These are phyloP conservation scores for Epicoccum nigrum DNA, from an alignment of 2,329 filamentous ascomycete species.

Conservation along the genomic window DNA sequence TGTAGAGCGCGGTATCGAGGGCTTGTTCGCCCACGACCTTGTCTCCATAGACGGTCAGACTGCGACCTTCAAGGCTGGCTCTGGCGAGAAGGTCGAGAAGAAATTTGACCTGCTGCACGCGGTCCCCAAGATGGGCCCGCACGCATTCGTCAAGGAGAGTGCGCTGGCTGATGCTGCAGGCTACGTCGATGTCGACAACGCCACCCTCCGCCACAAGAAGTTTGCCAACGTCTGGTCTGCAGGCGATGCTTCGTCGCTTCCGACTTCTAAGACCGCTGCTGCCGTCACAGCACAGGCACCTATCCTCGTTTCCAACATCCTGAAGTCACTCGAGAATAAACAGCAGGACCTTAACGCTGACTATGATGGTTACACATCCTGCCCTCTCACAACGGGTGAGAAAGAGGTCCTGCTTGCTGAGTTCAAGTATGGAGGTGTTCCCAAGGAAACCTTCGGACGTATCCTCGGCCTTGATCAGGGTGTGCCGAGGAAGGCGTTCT, in stretches of 20 bases:
- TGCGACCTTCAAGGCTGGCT: conserved; percentile 40
- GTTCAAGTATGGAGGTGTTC: conserved; percentile 68
- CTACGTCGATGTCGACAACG: conserved; percentile 46
- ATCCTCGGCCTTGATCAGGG: conserved; percentile 63
- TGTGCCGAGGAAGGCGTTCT: conserved; percentile 63
- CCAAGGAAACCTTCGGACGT: conserved; percentile 67
- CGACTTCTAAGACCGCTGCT: conserved; percentile 49
- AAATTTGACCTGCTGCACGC: conserved; percentile 49
- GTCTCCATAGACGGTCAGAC: conserved; percentile 46
- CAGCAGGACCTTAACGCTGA: conserved; percentile 14
- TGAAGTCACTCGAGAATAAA: conserved; percentile 36
- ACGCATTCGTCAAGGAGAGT: conserved; percentile 46
- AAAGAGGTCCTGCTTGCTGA: conserved; percentile 69
- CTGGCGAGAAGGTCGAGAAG: conserved; percentile 35
- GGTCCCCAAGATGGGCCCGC: conserved; percentile 47
- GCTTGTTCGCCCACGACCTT: conserved; percentile 49
- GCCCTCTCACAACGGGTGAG: conserved; percentile 54
- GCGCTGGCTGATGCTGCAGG: conserved; percentile 44
- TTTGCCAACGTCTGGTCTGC: conserved; percentile 49
- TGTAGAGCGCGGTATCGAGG: conserved; percentile 45
- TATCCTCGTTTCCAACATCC: conserved; percentile 44
- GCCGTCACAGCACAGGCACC: conserved; percentile 49
- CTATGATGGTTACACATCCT: conserved; percentile 51
- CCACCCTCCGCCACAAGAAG: conserved; percentile 46
- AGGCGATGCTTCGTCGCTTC: conserved; percentile 47